Evolutionary conservation across 2,329 filamentous ascomycete species (phyloP).

Genomic region (Paradendryphiella salina): DNA sequence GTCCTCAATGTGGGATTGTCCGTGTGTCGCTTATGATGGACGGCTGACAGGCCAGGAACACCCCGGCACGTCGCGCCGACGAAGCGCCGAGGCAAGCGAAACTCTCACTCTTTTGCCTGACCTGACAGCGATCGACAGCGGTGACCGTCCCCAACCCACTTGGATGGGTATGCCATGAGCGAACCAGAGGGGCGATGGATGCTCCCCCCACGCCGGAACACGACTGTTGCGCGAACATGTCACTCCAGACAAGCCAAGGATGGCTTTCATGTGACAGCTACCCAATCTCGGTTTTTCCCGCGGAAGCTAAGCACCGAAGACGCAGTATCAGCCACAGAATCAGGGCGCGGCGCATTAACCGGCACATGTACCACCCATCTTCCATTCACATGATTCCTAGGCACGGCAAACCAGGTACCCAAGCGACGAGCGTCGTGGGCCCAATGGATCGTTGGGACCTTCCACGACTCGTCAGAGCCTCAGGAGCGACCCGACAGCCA

Average conservation of each 20-base stretch:
- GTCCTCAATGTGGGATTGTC: not conserved
- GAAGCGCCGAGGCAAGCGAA: not conserved
- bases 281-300: too few relatives aligned
- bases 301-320: too few relatives aligned
- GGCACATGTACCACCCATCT: too few relatives aligned
- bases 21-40: not conserved
- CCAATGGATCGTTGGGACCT: not conserved
- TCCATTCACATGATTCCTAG: too few relatives aligned
- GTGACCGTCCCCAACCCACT: conserved; percentile 2
- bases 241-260: not conserved
- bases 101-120: not conserved
- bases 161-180: not conserved
- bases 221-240: not conserved
- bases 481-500: not conserved
- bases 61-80: not conserved
- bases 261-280: not conserved
- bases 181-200: conserved; percentile 7
- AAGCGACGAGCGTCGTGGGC: not conserved
- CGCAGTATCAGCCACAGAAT: too few relatives aligned
- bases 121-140: conserved; percentile 5
- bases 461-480: conserved; percentile 9
- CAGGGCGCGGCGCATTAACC: too few relatives aligned
- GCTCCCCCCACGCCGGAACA: not conserved
- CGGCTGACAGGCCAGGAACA: not conserved
- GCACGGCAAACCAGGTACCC: too few relatives aligned